Evolutionary conservation across 2,329 filamentous ascomycete species (phyloP), one percentile per base, ranked within the genome.

Genomic region (Hysterium pulicare): DNA sequence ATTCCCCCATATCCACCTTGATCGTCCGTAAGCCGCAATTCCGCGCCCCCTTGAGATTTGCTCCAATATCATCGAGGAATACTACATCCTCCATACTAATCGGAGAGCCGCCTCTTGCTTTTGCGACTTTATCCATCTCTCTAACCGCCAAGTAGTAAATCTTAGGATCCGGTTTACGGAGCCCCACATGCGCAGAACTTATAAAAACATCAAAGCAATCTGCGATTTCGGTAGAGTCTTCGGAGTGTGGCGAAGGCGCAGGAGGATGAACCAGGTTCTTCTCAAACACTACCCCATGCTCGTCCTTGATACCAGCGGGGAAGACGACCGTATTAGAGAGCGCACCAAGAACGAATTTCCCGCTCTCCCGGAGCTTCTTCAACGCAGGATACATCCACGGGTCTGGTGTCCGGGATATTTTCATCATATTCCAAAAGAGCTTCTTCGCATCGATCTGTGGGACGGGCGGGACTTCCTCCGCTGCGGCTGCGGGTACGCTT

Each of bases 351-450:
- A 57, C 48, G 33, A 67, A 60, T 17, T 49, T 48, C 10, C 51
- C 54, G 13, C 53, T 53, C 3, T 73, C 74, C 45, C 79, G 78
- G 45, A 98, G 72, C 28, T 76, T 80, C 57, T 82, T 70, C 31
- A 97, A 71, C 1, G 90, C 90, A 0, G 90, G 90, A 50, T 81
- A 88, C 84, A 97, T 93, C 74, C 86, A 87, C 3, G 88, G 89
- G 62, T 98, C 91, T 1, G 86, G 82, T 1, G 71, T 68, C 5
- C 81, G 84, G 78, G 4, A 71, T 64, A 26, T 80, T 75, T 9
- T 86, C 89, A 97, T 96, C 90, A 97, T 97, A 57, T 85, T 79
- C 78, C 87, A 86, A 71, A 95, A 96, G 21, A 98, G 73, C 68
- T 72, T 81, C 61, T 89, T 82, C 11, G 80, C 86, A 58, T 97